Evolutionary conservation across 805 yeast species (phyloP), one percentile per base, ranked within the genome.

Genomic region (Candida stauntonica): DNA sequence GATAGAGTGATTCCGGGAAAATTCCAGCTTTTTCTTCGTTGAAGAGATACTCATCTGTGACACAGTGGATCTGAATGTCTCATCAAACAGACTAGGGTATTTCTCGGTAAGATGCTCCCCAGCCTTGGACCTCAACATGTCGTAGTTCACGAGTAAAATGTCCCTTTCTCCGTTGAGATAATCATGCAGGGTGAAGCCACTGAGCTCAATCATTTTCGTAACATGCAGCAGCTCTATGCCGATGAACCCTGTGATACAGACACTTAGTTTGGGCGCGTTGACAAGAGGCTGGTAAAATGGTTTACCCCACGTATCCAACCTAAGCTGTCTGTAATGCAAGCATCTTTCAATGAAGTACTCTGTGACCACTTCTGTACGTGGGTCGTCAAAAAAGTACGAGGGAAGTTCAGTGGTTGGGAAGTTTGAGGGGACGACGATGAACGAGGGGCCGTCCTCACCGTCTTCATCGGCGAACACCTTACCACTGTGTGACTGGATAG

Each of bases 321-420:
- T 58, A 6, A 75, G 48, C 31, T 60, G 55, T 31, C 73, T 70
- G 48, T 78, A 78, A 59, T 72, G 80, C 17, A 86, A 64, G 17
- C 84, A 74, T 41, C 95, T 64, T 58, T 86, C 96, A 11, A 87
- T 61, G 47, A 81, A 80, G 84, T 91, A 86, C 57, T 87, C 95
- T 0, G 95, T 86, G 2, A 78, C 73, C 0, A 79, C 45, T 14
- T 52, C 51, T 3, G 54, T 47, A 4, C 37, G 35, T 2, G 42
- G 49, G 45, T 55, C 17, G 26, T 55, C 34, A 5, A 44, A 45
- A 5, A 20, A 36, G 15, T 35, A 23, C 6, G 31, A n/a, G 16
- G 56, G 54, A 4, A 51, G 23, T 1, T 46, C 30, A 6, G 31
- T 31, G 1, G 44, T 37, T 3, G 50, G 40, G 19, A 33, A 51